Conservation (phyloP, 495 filamentous ascomycete species). For the Penicillium verhagenii region DNA sequence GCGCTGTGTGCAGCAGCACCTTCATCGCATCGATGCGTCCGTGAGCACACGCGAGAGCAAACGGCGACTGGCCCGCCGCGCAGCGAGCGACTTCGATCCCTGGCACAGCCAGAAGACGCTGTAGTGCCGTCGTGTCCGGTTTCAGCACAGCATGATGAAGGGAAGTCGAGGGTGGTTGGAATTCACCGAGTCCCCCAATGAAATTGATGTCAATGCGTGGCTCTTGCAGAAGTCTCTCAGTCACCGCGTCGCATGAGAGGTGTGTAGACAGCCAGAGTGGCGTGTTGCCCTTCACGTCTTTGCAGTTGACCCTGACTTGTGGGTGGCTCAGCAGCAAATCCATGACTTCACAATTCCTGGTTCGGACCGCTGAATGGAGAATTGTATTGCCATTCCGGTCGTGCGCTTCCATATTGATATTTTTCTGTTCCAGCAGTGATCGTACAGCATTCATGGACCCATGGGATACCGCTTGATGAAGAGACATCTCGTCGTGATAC, state of each 20-base stretch:
- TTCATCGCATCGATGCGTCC: constrained; percentile 4
- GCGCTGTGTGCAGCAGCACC: constrained; percentile 1
- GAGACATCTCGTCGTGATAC: constrained; percentile 5
- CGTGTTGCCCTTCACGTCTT: constrained; percentile 10
- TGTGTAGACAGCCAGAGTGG: constrained; percentile 12
- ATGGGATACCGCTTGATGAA: constrained; percentile 10
- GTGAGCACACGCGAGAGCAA: constrained; percentile 1
- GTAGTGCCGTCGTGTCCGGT: constrained; percentile 5
- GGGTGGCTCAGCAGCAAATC: constrained; percentile 8
- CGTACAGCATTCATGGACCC: constrained; percentile 4
- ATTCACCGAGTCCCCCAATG: background rate
- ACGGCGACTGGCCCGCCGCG: constrained; percentile 8
- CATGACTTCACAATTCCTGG: constrained; percentile 2
- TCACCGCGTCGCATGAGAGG: constrained; percentile 5
- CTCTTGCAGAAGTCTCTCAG: constrained; percentile 6
- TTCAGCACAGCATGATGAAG: constrained; percentile 6
- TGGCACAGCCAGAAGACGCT: constrained; percentile 4
- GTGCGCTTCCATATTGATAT: background rate
- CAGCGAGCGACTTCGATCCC: constrained; percentile 6
- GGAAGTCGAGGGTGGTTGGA: constrained; percentile 6
- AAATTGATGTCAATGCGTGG: constrained; percentile 12
- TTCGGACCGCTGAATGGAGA: constrained; percentile 11
- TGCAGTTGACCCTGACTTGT: background rate
- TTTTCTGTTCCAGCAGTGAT: constrained; percentile 6
- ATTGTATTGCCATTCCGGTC: constrained; percentile 8